phyloP scores from a whole-genome alignment of 179 eudicot genomes.

The Amaranthus tricolor region DNA sequence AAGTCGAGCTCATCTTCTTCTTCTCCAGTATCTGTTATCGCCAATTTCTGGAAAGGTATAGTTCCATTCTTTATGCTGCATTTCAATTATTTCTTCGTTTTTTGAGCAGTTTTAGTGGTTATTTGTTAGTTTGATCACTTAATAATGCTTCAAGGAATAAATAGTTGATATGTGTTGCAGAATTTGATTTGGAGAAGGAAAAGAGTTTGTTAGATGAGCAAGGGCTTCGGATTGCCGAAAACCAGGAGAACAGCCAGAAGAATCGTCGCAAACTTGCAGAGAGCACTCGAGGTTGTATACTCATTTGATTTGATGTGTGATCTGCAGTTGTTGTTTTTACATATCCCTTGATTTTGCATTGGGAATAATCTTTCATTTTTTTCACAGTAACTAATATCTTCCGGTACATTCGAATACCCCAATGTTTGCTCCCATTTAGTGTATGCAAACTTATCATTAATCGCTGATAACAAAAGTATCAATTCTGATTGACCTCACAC shows the following conservation, averaged over 20 bases:
- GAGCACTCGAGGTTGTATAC: conserved; percentile 84
- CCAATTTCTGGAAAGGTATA: conserved; percentile 94
- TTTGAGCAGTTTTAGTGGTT: not conserved
- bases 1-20: conserved; percentile 53
- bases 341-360: not conserved
- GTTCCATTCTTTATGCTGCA: too few species aligned
- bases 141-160: not conserved
- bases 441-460: too few species aligned
- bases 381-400: not conserved
- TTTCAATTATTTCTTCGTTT: not conserved
- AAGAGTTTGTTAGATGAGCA: conserved; percentile 89
- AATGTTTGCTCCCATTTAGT: too few species aligned
- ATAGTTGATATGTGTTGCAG: conserved; percentile 31
- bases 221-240: conserved; percentile 93
- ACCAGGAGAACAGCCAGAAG: conserved; percentile 97
- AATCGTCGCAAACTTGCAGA: conserved; percentile 95
- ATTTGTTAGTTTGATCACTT: not conserved
- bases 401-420: too few species aligned
- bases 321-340: not conserved
- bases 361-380: not conserved
- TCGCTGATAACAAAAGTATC: too few species aligned
- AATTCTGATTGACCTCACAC: too few species aligned
- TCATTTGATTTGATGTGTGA: not conserved
- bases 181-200: conserved; percentile 95
- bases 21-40: conserved; percentile 64